Percentiles rank a stretch among this genome's conserved stretches.
Evolutionary conservation across 73 alveolate genomes (phyloP).

Genomic region (Tetrahymena malaccensis): DNA sequence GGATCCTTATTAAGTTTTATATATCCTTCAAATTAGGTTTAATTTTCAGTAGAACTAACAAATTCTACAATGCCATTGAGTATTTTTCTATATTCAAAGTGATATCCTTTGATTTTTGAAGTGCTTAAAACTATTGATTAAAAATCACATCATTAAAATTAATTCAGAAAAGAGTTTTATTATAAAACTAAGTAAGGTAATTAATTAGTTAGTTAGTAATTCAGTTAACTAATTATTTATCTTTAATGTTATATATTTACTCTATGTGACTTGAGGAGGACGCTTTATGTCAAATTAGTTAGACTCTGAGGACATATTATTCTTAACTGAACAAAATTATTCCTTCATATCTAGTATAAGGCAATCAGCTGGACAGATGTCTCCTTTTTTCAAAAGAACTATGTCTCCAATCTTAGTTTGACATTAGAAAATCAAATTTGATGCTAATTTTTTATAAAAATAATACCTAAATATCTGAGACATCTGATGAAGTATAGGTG

Average conservation of each 20-base stretch:
- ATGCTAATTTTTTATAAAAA: neutral
- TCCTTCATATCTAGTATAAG: constrained; percentile 13
- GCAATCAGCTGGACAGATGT: constrained; percentile 37
- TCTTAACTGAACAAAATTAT: neutral
- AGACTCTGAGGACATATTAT: neutral
- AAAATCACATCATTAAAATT: neutral
- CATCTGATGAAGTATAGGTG: neutral
- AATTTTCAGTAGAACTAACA: neutral
- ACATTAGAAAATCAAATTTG: neutral
- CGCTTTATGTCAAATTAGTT: neutral
- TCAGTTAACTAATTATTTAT: too few species aligned
- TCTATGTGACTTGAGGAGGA: neutral
- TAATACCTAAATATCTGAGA: neutral
- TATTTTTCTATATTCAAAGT: constrained; percentile 21
- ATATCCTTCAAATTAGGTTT: neutral
- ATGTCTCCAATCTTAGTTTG: constrained; percentile 15
- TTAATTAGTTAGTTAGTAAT: neutral
- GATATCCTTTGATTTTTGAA: neutral
- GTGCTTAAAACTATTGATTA: neutral
- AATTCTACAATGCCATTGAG: constrained; percentile 16
- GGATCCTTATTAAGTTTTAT: constrained; percentile 41
- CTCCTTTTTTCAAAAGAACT: constrained; percentile 14
- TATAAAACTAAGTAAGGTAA: neutral
- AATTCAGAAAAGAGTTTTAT: neutral
- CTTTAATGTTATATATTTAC: too few species aligned